phyloP scores from a whole-genome alignment of 768 basidiomycete species.

The Termitomyces sp. region DNA sequence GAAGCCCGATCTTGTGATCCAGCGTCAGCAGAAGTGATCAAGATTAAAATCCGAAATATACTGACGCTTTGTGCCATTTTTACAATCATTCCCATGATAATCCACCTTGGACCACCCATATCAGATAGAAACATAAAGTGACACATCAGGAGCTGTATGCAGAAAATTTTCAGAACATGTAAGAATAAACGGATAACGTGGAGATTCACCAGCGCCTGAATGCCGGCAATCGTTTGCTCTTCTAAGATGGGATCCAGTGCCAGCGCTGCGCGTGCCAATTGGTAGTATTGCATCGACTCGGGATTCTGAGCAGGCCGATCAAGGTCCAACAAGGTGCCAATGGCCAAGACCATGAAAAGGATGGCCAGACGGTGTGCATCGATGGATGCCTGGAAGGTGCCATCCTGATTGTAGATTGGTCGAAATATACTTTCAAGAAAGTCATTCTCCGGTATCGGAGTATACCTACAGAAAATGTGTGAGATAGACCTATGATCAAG shows the following conservation, averaged over 20 bases:
- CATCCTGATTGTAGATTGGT: constrained; percentile 45
- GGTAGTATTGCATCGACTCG: constrained; percentile 55
- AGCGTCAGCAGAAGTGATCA: constrained; percentile 13
- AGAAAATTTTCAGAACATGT: constrained; percentile 9
- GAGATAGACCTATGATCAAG: constrained; percentile 1
- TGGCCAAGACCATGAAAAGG: constrained; percentile 56
- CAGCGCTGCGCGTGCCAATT: constrained; percentile 53
- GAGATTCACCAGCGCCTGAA: constrained; percentile 55
- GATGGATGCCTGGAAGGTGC: constrained; percentile 30
- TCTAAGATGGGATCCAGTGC: constrained; percentile 61
- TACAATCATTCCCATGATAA: constrained; percentile 63
- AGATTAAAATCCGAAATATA: constrained; percentile 8
- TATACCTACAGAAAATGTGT: constrained; percentile 41
- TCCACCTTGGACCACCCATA: constrained; percentile 59
- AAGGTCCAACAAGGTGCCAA: constrained; percentile 59
- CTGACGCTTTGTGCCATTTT: constrained; percentile 66
- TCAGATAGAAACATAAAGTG: constrained; percentile 47
- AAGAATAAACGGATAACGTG: constrained; percentile 4
- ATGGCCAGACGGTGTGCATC: constrained; percentile 52
- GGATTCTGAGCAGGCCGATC: constrained; percentile 44
- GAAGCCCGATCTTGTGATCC: constrained; percentile 50
- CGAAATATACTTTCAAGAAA: constrained; percentile 46
- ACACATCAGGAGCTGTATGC: constrained; percentile 47
- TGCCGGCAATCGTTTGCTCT: constrained; percentile 54
- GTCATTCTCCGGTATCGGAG: constrained; percentile 54